Evolutionary conservation across 2,329 filamentous ascomycete genomes (phyloP), one percentile per base, ranked within the genome.

Genomic region (Paecilomyces sp.): DNA sequence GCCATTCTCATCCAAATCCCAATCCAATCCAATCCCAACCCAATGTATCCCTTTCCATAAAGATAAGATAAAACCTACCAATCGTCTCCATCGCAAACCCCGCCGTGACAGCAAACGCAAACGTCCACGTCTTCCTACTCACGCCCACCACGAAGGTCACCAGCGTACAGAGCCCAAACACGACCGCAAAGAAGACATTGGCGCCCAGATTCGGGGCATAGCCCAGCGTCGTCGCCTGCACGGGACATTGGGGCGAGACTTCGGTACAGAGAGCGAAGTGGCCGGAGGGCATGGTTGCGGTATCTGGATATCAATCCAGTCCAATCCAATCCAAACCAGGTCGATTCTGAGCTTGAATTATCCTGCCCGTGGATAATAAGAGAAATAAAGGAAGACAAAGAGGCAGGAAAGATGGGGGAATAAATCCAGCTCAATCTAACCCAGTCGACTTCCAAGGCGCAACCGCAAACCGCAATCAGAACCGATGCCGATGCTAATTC

Each of bases 111-210:
- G 75, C 79, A 47, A 78, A 68, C 67, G 77, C 76, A 69, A 78
- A 84, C 11, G 79, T 80, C 77, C 79, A 83, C 59, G 81, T 83
- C 57, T 74, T 75, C 66, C 78, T 79, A 34, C 65, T 70, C 59
- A 80, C 72, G 13, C 80, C 80, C 3, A 82, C 69, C 5, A 66
- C 67, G 36, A 82, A 54, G 25, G 83, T 80, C 9, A 76, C 66
- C 3, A 82, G 24, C 13, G 79, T 70, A 59, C 77, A 73, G 9
- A 80, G 34, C 28, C 65, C 76, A 66, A 83, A 82, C 64, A 81
- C 73, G 28, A 73, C 73, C 3, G 74, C 62, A 64, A 81, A 83
- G 68, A 80, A 74, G 30, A 73, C 70, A 63, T 81, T 82, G 5
- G 76, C 79, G 3, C 68, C 68, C 1, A 80, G 67, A 13, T 65